Evolutionary conservation across 176 grass and related monocot species (phyloP).

Genomic region (Urochloa ruziziensis): DNA sequence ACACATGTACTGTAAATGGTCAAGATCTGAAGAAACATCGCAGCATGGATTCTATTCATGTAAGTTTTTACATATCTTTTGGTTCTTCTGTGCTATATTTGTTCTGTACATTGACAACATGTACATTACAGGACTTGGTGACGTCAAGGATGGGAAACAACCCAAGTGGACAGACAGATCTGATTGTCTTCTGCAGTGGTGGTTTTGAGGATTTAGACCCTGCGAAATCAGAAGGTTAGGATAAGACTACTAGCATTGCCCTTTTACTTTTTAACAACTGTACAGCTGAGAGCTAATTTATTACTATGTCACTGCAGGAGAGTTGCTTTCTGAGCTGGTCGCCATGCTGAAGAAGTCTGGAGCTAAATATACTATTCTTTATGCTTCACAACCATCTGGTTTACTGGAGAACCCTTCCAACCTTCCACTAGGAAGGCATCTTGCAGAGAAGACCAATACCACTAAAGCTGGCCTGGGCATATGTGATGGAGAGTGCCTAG

Average conservation of each 20-base stretch:
- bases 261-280: conserved; percentile 1
- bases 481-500: conserved; percentile 71
- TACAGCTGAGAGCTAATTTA: not conserved
- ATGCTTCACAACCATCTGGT: conserved; percentile 59
- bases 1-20: conserved; percentile 34
- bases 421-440: conserved; percentile 55
- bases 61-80: conserved; percentile 31
- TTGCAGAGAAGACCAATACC: conserved; percentile 53
- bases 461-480: conserved; percentile 35
- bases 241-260: not conserved
- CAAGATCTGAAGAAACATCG: conserved; percentile 55
- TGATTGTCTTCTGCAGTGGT: conserved; percentile 66
- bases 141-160: conserved; percentile 40
- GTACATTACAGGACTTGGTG: conserved; percentile 54
- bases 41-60: conserved; percentile 61
- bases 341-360: conserved; percentile 53
- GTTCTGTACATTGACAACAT: not conserved
- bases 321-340: conserved; percentile 67
- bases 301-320: conserved; percentile 35
- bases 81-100: not conserved
- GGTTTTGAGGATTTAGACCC: conserved; percentile 56
- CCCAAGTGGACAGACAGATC: conserved; percentile 47
- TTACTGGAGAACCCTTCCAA: conserved; percentile 35
- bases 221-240: conserved; percentile 69
- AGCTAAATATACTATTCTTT: conserved; percentile 74